Evolutionary conservation across 495 filamentous ascomycete genomes (phyloP).

Genomic region (Hypoxylon fragiforme): DNA sequence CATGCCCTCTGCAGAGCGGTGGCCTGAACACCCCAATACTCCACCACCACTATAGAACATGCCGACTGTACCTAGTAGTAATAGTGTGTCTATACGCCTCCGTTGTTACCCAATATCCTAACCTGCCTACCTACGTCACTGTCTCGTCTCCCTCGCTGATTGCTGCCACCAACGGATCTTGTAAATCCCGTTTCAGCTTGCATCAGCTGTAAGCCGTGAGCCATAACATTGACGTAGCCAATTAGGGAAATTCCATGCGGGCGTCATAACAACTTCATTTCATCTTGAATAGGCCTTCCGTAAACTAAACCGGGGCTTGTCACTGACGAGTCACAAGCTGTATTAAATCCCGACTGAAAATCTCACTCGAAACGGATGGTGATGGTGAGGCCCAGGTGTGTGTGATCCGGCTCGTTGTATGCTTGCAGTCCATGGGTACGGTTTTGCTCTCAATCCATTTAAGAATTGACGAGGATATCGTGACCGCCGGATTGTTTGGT

Average conservation of each 20-base stretch:
- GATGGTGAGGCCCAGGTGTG: neutral
- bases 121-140: neutral
- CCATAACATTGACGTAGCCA: neutral
- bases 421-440: too few relatives aligned
- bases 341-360: neutral
- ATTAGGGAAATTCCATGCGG: neutral
- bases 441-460: too few relatives aligned
- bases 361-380: neutral
- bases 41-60: conserved; percentile 16
- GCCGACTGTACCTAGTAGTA: conserved; percentile 2
- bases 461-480: too few relatives aligned
- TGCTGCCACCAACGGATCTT: conserved; percentile 5
- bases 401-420: conserved; percentile 6
- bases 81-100: conserved; percentile 16
- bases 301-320: conserved; percentile 14
- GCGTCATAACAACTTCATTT: conserved; percentile 1
- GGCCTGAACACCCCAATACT: conserved; percentile 7
- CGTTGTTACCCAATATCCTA: neutral
- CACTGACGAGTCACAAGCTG: conserved; percentile 1
- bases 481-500: too few relatives aligned
- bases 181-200: conserved; percentile 4
- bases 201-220: neutral
- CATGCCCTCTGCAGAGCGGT: conserved; percentile 3
- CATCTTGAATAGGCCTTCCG: conserved; percentile 4
- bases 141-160: conserved; percentile 5